These are phyloP conservation scores for Bacterosira constricta DNA, from an alignment of 108 stramenopile species.

Conservation along the genomic window DNA sequence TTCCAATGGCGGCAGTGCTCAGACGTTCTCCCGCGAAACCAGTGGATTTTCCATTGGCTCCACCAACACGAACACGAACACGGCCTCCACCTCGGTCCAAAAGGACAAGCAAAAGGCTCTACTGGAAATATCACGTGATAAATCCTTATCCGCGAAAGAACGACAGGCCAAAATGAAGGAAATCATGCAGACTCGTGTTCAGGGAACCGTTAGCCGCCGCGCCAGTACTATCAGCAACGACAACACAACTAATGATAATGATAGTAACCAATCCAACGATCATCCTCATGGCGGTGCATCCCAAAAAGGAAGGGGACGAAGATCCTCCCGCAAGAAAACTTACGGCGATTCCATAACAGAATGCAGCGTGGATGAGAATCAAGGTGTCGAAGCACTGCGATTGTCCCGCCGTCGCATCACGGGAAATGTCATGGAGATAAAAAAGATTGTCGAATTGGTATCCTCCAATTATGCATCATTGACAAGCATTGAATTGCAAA, in stretches of 20 bases:
- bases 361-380: background rate
- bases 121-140: conserved; percentile 22
- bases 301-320: too few relatives aligned
- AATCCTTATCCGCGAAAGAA: background rate
- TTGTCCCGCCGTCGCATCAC: background rate
- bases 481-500: conserved; percentile 10
- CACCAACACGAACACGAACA: background rate
- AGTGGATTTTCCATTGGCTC: too few relatives aligned
- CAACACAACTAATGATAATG: background rate
- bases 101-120: conserved; percentile 4
- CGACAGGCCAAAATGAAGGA: background rate
- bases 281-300: too few relatives aligned
- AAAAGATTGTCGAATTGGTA: background rate
- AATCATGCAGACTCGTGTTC: conserved; percentile 6
- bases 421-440: background rate
- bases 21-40: background rate
- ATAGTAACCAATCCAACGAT: background rate
- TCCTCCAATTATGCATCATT: background rate
- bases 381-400: background rate
- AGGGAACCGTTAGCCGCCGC: background rate
- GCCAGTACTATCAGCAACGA: background rate
- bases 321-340: too few relatives aligned
- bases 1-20: background rate
- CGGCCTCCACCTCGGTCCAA: background rate
- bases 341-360: background rate